phyloP scores from a whole-genome alignment of 768 basidiomycete genomes.

The Candolleomyces eurysporus region DNA sequence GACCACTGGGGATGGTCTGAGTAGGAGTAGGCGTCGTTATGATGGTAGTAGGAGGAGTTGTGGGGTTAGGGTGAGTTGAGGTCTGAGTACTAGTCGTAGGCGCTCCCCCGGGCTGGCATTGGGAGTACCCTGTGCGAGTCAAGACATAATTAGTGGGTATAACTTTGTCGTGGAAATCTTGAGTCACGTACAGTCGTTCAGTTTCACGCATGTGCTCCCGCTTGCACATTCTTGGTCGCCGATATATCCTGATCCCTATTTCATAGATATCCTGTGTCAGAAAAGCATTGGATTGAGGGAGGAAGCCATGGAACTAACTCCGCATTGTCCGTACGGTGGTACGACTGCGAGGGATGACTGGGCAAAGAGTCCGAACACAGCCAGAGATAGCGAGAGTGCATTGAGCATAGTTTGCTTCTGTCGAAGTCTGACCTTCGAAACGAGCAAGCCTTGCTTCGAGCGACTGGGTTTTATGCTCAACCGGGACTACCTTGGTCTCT shows the following conservation, averaged over 20 bases:
- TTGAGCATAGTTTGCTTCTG: not conserved
- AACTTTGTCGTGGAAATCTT: not conserved
- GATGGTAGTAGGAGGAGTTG: conserved; percentile 8
- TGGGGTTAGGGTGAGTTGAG: not conserved
- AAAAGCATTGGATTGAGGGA: too few species aligned
- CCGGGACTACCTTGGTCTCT: not conserved
- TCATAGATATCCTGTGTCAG: too few species aligned
- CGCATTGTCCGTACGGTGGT: conserved; percentile 8
- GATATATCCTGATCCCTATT: conserved; percentile 11
- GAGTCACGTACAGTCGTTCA: conserved; percentile 10
- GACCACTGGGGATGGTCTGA: conserved; percentile 6
- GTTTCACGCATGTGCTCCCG: conserved; percentile 12
- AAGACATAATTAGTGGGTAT: not conserved
- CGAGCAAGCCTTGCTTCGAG: not conserved
- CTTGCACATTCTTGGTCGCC: conserved; percentile 9
- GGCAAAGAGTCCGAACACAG: not conserved
- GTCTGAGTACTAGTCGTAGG: conserved; percentile 9
- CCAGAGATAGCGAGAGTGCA: not conserved
- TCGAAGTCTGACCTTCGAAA: not conserved
- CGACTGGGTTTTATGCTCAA: not conserved
- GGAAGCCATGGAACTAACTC: not conserved
- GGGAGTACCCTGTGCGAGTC: conserved; percentile 18
- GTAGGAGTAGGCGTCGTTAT: conserved; percentile 3
- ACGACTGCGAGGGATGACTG: not conserved
- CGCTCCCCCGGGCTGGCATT: conserved; percentile 24